A percentile compares a stretch with the other conserved stretches of the same genome.
phyloP scores from a whole-genome alignment of 2,329 filamentous ascomycete genomes.

The Dothideomycetes sp. region DNA sequence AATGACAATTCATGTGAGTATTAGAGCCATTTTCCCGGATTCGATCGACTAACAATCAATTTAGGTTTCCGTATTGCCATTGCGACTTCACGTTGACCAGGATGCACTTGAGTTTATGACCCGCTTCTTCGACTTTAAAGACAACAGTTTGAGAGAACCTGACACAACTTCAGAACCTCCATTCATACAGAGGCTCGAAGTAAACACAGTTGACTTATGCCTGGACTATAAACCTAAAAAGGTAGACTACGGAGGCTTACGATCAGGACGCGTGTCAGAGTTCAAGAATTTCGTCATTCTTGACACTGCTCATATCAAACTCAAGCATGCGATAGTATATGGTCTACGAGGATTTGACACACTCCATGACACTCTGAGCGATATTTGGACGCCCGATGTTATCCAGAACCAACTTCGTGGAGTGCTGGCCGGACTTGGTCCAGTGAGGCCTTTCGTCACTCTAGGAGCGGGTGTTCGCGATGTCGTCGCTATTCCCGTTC shows the following conservation, averaged over 20 bases:
- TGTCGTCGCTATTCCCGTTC: conserved; percentile 79
- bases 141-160: conserved; percentile 45
- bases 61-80: conserved; percentile 62
- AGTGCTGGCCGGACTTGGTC: conserved; percentile 79
- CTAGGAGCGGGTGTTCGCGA: conserved; percentile 81
- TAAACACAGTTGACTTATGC: conserved; percentile 73
- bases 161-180: conserved; percentile 42
- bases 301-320: conserved; percentile 75
- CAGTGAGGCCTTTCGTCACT: conserved; percentile 83
- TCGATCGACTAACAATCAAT: conserved; percentile 15
- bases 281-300: conserved; percentile 98
- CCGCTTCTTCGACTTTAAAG: conserved; percentile 96
- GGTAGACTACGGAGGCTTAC: conserved; percentile 88
- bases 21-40: conserved; percentile 13
- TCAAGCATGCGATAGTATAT: conserved; percentile 86
- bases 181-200: conserved; percentile 82
- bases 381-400: conserved; percentile 94
- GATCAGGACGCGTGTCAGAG: conserved; percentile 89
- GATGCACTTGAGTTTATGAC: conserved; percentile 96
- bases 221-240: conserved; percentile 97
- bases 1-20: conserved; percentile 62
- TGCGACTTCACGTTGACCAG: conserved; percentile 91
- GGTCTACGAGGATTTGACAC: conserved; percentile 85
- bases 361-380: conserved; percentile 80
- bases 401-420: conserved; percentile 79